Conservation (phyloP, 163 green algal genomes). For the Scenedesmus sp. region DNA sequence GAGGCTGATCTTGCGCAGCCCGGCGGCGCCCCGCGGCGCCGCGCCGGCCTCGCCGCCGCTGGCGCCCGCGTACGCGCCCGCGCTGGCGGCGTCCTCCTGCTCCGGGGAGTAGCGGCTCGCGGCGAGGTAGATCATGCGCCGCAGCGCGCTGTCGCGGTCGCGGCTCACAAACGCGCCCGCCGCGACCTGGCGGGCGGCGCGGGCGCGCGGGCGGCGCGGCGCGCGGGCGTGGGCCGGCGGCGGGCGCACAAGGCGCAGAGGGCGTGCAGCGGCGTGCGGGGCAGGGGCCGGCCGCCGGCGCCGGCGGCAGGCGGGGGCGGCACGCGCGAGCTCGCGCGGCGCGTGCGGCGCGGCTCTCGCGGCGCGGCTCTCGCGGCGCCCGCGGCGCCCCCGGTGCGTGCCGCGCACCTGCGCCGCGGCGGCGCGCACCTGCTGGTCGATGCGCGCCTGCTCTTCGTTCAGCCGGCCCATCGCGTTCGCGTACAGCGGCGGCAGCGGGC, state of each 20-base stretch:
- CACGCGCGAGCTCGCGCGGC: no score
- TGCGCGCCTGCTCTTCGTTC: constrained; percentile 54
- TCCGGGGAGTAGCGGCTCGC: constrained; percentile 25
- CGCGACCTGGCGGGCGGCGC: constrained; percentile 14
- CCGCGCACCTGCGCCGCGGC: background rate
- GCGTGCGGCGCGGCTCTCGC: no score
- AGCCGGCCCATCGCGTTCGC: constrained; percentile 52
- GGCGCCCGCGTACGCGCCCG: background rate
- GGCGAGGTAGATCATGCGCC: constrained; percentile 33
- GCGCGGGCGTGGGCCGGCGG: no score
- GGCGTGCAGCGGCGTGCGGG: background rate
- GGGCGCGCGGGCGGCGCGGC: no score
- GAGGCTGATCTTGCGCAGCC: constrained; percentile 39
- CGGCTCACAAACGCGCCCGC: constrained; percentile 26
- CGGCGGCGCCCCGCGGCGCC: background rate
- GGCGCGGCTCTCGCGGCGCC: no score
- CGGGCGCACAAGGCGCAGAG: no score
- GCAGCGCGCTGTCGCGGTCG: constrained; percentile 32
- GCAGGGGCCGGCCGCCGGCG: no score
- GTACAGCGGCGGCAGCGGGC: constrained; percentile 64
- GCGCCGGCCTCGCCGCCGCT: background rate
- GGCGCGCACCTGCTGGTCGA: constrained; percentile 52
- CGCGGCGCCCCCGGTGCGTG: no score
- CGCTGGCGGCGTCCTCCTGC: background rate
- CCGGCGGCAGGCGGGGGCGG: no score